Evolutionary conservation across 2,329 filamentous ascomycete species (phyloP).

Genomic region (Zymoseptoria pseudotritici): DNA sequence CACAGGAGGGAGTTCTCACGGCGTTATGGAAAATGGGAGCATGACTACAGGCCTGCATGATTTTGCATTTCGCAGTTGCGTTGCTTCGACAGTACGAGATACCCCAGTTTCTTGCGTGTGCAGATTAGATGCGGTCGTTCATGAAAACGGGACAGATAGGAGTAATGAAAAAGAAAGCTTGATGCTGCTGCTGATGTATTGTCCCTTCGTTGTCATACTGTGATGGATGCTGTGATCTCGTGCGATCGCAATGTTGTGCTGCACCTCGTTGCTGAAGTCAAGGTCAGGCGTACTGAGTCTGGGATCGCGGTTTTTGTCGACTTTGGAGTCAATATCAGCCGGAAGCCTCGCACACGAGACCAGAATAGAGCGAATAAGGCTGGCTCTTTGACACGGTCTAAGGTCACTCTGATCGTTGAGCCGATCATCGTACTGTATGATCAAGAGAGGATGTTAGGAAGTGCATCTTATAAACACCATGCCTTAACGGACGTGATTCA

Average conservation of each 20-base stretch:
- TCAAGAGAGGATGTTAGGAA: no score
- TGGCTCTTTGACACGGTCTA: no score
- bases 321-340: not conserved
- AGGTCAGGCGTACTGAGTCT: not conserved
- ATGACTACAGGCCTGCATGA: not conserved
- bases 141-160: not conserved
- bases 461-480: no score
- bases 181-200: not conserved
- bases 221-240: no score
- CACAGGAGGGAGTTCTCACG: not conserved
- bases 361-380: no score
- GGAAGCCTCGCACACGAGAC: no score
- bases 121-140: not conserved
- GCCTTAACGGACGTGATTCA: no score
- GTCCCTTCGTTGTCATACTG: not conserved
- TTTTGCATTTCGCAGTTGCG: not conserved
- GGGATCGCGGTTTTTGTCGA: not conserved
- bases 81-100: not conserved
- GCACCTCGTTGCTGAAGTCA: no score
- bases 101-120: not conserved
- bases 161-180: not conserved
- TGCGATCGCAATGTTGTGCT: no score
- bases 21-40: not conserved
- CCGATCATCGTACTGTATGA: no score
- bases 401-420: no score